Percentiles rank a stretch among this genome's conserved stretches.
Conservation (phyloP, 2,329 filamentous ascomycete species). For the Talaromyces albobiverticillius region DNA sequence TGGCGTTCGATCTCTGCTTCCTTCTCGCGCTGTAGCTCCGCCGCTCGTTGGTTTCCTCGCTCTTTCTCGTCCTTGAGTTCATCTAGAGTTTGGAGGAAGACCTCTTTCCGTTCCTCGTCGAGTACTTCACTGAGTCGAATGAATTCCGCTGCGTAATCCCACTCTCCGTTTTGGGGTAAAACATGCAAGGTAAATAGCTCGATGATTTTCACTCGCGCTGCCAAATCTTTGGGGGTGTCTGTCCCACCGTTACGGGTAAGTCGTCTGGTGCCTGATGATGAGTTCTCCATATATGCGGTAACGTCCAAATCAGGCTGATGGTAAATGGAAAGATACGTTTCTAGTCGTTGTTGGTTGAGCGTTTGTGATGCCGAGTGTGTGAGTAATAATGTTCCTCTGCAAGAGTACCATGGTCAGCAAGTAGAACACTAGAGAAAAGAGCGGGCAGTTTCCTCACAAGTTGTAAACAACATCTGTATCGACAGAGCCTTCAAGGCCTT, state of each 20-base stretch:
- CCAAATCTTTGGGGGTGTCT: constrained; percentile 79
- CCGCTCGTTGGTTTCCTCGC: constrained; percentile 63
- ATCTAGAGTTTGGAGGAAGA: constrained; percentile 82
- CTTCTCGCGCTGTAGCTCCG: constrained; percentile 61
- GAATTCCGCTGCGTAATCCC: constrained; percentile 92
- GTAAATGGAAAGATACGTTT: constrained; percentile 80
- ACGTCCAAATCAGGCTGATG: constrained; percentile 71
- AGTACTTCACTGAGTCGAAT: constrained; percentile 81
- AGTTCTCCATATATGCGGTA: constrained; percentile 56
- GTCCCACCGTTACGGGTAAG: constrained; percentile 57
- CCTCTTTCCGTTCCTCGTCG: constrained; percentile 86
- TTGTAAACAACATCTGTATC: constrained; percentile 83
- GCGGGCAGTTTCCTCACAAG: constrained; percentile 35
- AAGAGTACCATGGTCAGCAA: neutral
- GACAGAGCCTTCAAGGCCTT: constrained; percentile 82
- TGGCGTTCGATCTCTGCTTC: constrained; percentile 54
- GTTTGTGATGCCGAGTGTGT: constrained; percentile 83
- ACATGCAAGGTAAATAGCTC: constrained; percentile 95
- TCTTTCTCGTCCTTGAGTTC: constrained; percentile 80
- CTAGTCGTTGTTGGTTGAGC: constrained; percentile 81
- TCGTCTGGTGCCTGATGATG: constrained; percentile 28
- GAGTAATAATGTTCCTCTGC: constrained; percentile 80
- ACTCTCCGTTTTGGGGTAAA: constrained; percentile 88
- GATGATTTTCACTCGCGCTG: constrained; percentile 82
- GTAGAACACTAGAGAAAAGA: neutral